These are phyloP conservation scores for Sporothrix globosa DNA, from an alignment of 2,329 filamentous ascomycete genomes.

Conservation along the genomic window DNA sequence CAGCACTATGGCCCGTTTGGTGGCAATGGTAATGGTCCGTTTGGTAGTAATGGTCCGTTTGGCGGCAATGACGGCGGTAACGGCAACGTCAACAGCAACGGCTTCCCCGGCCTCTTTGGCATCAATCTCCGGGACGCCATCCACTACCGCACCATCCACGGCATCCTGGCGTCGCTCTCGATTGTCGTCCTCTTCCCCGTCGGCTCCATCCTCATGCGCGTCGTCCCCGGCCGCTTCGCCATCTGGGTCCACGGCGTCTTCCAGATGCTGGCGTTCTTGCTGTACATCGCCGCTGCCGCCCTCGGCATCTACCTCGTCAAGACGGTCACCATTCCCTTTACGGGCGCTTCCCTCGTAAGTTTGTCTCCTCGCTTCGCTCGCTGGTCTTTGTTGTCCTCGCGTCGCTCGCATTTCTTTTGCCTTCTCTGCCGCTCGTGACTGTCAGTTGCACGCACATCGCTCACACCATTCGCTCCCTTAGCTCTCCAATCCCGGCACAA, in stretches of 20 bases:
- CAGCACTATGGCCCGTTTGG: slow-evolving; percentile 12
- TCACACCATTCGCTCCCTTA: slow-evolving; percentile 32
- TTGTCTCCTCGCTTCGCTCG: background rate
- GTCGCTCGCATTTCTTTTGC: slow-evolving; percentile 8
- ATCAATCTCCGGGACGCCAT: slow-evolving; percentile 42
- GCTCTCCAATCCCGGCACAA: slow-evolving; percentile 42
- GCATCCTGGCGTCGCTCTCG: slow-evolving; percentile 47
- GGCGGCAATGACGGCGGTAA: background rate
- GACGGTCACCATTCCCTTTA: slow-evolving; percentile 42
- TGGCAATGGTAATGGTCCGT: slow-evolving; percentile 18
- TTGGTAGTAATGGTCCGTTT: slow-evolving; percentile 18
- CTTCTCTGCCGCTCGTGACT: too few species aligned
- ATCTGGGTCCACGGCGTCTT: slow-evolving; percentile 47
- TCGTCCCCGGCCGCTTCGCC: slow-evolving; percentile 44
- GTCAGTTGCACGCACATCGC: too few species aligned
- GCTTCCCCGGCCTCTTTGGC: slow-evolving; percentile 36
- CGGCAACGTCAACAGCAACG: slow-evolving; percentile 26
- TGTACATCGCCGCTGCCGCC: slow-evolving; percentile 48
- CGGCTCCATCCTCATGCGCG: slow-evolving; percentile 50
- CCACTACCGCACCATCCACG: slow-evolving; percentile 47
- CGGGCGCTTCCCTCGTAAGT: slow-evolving; percentile 43
- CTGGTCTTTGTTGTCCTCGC: background rate
- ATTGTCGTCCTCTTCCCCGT: slow-evolving; percentile 52
- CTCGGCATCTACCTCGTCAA: slow-evolving; percentile 50
- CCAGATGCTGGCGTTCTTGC: slow-evolving; percentile 46